Evolutionary conservation across 805 yeast genomes (phyloP).

Genomic region (Myxozyma neglecta): DNA sequence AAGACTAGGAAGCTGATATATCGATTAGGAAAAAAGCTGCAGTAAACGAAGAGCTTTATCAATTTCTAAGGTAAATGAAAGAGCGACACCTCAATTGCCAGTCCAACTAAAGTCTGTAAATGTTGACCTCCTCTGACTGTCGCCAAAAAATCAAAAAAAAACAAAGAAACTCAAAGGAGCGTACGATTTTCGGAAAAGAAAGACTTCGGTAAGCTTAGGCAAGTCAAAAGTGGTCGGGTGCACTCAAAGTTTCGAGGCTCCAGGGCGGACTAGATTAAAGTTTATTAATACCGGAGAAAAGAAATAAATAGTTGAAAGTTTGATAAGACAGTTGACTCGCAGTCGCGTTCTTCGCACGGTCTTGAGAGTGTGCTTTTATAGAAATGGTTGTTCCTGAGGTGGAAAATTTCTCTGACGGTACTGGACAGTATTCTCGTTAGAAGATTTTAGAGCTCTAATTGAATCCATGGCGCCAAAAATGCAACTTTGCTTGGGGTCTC

Average conservation of each 20-base stretch:
- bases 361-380: neutral
- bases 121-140: too few species aligned
- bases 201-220: too few species aligned
- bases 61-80: neutral
- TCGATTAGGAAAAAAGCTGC: neutral
- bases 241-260: too few species aligned
- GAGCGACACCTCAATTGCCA: too few species aligned
- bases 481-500: too few species aligned
- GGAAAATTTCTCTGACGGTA: too few species aligned
- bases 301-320: neutral
- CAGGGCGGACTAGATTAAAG: too few species aligned
- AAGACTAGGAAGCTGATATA: neutral
- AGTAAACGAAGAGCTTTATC: neutral
- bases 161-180: neutral
- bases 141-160: neutral
- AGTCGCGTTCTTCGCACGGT: neutral
- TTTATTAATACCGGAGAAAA: too few species aligned
- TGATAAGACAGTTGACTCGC: neutral
- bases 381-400: neutral
- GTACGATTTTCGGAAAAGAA: neutral
- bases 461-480: too few species aligned
- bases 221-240: too few species aligned
- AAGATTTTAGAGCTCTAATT: too few species aligned
- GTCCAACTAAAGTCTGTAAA: neutral
- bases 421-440: too few species aligned